Percentiles rank a stretch among this genome's conserved stretches.
Evolutionary conservation across 73 alveolate genomes (phyloP).

Genomic region (Paramecium biaurelia): DNA sequence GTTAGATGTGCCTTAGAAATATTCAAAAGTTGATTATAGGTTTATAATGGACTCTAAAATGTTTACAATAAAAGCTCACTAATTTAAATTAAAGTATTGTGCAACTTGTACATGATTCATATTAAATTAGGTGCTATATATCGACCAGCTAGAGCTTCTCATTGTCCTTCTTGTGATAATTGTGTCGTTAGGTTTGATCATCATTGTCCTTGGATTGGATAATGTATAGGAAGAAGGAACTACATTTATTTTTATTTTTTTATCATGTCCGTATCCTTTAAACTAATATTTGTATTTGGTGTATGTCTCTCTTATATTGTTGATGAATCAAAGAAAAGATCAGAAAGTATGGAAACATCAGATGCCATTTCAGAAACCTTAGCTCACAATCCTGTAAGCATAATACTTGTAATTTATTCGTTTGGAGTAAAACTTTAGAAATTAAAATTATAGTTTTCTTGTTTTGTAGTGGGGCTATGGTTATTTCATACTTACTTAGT

Average conservation of each 20-base stretch:
- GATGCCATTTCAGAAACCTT: background rate
- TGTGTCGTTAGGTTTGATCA: slow-evolving; percentile 94
- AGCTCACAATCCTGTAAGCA: slow-evolving; percentile 33
- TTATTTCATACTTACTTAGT: slow-evolving; percentile 67
- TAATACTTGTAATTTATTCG: slow-evolving; percentile 43
- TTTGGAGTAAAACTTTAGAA: slow-evolving; percentile 28
- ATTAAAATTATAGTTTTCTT: slow-evolving; percentile 52
- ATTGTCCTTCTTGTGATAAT: slow-evolving; percentile 91
- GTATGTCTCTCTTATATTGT: slow-evolving; percentile 17
- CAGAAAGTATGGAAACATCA: background rate
- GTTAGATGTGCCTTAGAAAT: slow-evolving; percentile 37
- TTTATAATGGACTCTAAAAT: slow-evolving; percentile 2
- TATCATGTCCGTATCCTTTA: background rate
- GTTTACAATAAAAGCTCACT: slow-evolving; percentile 25
- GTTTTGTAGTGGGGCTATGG: slow-evolving; percentile 65
- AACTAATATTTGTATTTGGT: slow-evolving; percentile 32
- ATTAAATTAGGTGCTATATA: slow-evolving; percentile 62
- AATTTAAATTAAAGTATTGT: slow-evolving; percentile 57
- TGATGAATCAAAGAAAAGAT: slow-evolving; percentile 20
- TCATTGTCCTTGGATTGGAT: slow-evolving; percentile 96
- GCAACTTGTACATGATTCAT: background rate
- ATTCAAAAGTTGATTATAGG: background rate
- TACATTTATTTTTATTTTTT: slow-evolving; percentile 76
- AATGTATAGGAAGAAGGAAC: slow-evolving; percentile 92
- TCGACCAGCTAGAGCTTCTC: slow-evolving; percentile 94